Evolutionary conservation across 73 alveolate species (phyloP), one percentile per base, ranked within the genome.

Genomic region (Durusdinium trenchii): DNA sequence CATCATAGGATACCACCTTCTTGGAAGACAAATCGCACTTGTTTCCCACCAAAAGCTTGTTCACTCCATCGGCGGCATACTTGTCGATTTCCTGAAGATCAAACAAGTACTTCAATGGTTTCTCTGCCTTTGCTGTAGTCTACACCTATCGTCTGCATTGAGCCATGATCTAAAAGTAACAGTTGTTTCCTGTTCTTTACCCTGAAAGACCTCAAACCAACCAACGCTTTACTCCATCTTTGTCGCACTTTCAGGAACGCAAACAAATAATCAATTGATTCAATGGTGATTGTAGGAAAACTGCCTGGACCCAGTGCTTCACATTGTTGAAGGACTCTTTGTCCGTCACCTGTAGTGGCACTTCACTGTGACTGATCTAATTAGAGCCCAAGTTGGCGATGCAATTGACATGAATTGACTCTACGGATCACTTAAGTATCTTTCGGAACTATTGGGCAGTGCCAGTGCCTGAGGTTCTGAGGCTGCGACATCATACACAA

Each of bases 1-100:
- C 99, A 82, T 95, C 99, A 46, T 95, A 95, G 76, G 99, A 95
- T 90, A 95, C 99, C 54, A 95, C 99, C 95, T 95, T 95, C 95
- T 95, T 95, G 54, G 95, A 81, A 6, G 99, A 81, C 28, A 95
- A 89, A 81, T 95, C 99, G 89, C 99, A 95, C 79, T 95, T 95
- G 95, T 95, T 94, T 48, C 99, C 99, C 64, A 95, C 99, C 95
- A 95, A 64, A 40, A 95, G 95, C 90, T 95, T 95, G 93, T 94
- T 73, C 94, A 94, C 99, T 1, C 99, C 99, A 45, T 76, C 99
- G 50, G 99, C 99, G 36, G 99, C 99, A 51, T 94, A 94, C 93
- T 94, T 94, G 99, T 94, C 99, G 57, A 94, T 94, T 84, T 94
- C 99, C 99, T 90, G 60, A 62, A 35, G 61, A 10, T 73, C 79